A percentile compares a stretch with the other conserved stretches of the same genome.
phyloP scores from a whole-genome alignment of 2,329 filamentous ascomycete genomes.

The Verticillium nubilum region DNA sequence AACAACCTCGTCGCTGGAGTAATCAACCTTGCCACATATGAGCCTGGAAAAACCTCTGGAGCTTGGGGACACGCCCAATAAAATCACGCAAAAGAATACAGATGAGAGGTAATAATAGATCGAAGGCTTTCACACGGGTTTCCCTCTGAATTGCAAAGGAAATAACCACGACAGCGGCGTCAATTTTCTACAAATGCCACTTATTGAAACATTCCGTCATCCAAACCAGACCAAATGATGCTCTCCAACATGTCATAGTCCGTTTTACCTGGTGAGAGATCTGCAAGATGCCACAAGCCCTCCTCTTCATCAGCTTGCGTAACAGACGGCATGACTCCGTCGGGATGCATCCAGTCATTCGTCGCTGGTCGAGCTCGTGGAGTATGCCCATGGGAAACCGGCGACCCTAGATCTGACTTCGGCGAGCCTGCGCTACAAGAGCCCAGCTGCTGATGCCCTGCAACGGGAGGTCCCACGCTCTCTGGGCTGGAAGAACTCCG shows the following conservation, averaged over 20 bases:
- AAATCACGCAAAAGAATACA: too few relatives aligned
- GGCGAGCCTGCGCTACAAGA: neutral
- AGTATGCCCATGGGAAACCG: neutral
- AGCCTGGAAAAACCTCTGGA: too few relatives aligned
- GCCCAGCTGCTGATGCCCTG: neutral
- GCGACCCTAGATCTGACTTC: neutral
- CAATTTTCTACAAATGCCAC: too few relatives aligned
- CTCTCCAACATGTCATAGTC: neutral
- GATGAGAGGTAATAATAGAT: too few relatives aligned
- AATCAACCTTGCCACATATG: too few relatives aligned
- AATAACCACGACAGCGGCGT: too few relatives aligned
- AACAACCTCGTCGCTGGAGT: too few relatives aligned
- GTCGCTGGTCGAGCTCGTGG: neutral
- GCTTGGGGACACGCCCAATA: too few relatives aligned
- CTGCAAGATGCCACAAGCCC: neutral
- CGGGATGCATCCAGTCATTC: neutral
- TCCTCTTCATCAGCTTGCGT: neutral
- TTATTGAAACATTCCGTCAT: neutral
- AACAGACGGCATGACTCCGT: neutral
- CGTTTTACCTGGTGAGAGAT: neutral
- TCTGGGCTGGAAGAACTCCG: neutral
- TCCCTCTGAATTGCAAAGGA: too few relatives aligned
- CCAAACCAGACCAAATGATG: neutral
- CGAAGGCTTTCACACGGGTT: too few relatives aligned
- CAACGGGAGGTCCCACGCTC: neutral